A percentile compares a stretch with the other conserved stretches of the same genome.
These are phyloP conservation scores for Meira nashicola DNA, from an alignment of 1,284 basidiomycete species.

Conservation along the genomic window DNA sequence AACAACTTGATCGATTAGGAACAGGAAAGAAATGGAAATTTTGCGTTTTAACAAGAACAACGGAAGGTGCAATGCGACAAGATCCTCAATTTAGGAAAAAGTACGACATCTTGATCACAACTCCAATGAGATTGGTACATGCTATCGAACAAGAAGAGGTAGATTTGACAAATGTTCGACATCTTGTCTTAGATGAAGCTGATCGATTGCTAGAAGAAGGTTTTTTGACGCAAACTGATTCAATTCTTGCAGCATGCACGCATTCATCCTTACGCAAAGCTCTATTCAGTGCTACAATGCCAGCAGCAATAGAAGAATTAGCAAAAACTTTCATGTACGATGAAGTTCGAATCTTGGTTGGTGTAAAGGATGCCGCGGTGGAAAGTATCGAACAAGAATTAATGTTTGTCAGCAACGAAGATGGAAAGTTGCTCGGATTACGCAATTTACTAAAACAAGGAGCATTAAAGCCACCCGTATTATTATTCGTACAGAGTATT, in stretches of 20 bases:
- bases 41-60: constrained; percentile 35
- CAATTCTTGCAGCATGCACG: constrained; percentile 77
- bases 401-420: constrained; percentile 84
- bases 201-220: constrained; percentile 70
- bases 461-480: constrained; percentile 76
- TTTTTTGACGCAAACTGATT: constrained; percentile 82
- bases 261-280: constrained; percentile 73
- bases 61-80: constrained; percentile 13
- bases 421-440: constrained; percentile 83
- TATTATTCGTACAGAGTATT: constrained; percentile 91
- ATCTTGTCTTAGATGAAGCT: constrained; percentile 23
- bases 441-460: constrained; percentile 70
- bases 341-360: constrained; percentile 44
- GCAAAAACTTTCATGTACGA: constrained; percentile 71
- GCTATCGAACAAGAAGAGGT: constrained; percentile 43
- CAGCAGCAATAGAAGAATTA: constrained; percentile 77
- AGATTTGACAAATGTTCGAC: constrained; percentile 34
- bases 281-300: constrained; percentile 89
- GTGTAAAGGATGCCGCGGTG: constrained; percentile 70
- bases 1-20: constrained; percentile 28
- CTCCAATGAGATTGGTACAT: constrained; percentile 47
- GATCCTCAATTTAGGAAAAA: constrained; percentile 23
- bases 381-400: constrained; percentile 75
- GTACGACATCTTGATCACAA: constrained; percentile 47
- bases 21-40: constrained; percentile 31